These are phyloP conservation scores for Backusella mclennaniae DNA, from an alignment of 192 early-diverging fungal species.

Conservation along the genomic window DNA sequence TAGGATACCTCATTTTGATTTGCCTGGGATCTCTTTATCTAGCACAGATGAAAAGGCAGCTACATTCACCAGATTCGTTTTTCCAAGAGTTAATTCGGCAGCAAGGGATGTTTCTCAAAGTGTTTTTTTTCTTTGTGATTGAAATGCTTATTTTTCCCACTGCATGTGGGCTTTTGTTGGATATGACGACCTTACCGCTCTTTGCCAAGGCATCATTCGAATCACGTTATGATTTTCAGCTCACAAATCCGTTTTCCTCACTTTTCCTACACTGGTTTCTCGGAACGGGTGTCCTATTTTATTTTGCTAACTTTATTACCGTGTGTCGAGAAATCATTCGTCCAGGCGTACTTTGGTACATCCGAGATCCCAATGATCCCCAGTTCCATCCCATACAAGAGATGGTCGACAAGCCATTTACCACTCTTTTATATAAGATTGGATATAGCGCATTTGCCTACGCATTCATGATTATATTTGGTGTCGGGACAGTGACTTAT, in stretches of 20 bases:
- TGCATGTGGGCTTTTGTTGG: slow-evolving; percentile 84
- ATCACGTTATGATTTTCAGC: slow-evolving; percentile 59
- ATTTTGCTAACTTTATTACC: slow-evolving; percentile 85
- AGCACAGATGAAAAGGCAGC: slow-evolving; percentile 30
- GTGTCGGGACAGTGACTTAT: slow-evolving; percentile 67
- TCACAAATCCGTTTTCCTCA: slow-evolving; percentile 60
- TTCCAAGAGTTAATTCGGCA: slow-evolving; percentile 44
- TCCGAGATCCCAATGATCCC: slow-evolving; percentile 95
- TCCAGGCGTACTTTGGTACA: slow-evolving; percentile 97
- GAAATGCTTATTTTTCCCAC: slow-evolving; percentile 89
- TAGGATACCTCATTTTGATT: slow-evolving; percentile 64
- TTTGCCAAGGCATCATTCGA: slow-evolving; percentile 59
- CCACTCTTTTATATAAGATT: slow-evolving; percentile 83
- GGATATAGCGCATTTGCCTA: slow-evolving; percentile 87
- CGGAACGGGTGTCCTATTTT: slow-evolving; percentile 94
- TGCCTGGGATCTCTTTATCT: slow-evolving; percentile 50
- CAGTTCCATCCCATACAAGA: slow-evolving; percentile 93
- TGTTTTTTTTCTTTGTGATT: slow-evolving; percentile 82
- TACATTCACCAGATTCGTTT: slow-evolving; percentile 18
- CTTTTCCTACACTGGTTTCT: slow-evolving; percentile 87
- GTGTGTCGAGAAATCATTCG: slow-evolving; percentile 83
- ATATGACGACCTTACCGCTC: slow-evolving; percentile 74
- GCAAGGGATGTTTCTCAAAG: slow-evolving; percentile 63
- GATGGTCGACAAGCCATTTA: slow-evolving; percentile 77
- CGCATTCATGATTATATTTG: slow-evolving; percentile 66